Percentiles rank a stretch among this genome's conserved stretches.
Evolutionary conservation across 202 grass and related monocot genomes (phyloP).

Genomic region (Panicum virgatum): DNA sequence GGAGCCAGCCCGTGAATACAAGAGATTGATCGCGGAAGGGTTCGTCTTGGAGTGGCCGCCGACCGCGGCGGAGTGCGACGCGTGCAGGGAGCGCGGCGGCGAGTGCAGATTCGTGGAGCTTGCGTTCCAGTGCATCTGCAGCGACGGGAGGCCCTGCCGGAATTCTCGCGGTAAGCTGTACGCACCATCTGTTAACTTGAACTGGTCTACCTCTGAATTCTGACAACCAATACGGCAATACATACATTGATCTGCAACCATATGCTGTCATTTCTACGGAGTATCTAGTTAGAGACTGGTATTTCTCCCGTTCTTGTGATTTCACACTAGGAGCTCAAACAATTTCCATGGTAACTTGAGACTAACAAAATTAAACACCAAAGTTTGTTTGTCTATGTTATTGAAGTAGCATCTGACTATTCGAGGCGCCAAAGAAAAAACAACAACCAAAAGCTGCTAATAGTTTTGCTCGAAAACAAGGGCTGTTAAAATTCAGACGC

Average conservation of each 20-base stretch:
- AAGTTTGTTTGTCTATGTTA: too few species aligned
- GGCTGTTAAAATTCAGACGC: neutral
- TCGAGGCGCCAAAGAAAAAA: neutral
- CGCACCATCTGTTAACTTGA: neutral
- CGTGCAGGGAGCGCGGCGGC: neutral
- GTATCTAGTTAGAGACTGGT: neutral
- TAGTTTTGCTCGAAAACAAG: neutral
- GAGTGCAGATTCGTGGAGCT: constrained; percentile 1
- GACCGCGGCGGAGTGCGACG: neutral
- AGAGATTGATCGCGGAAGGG: neutral
- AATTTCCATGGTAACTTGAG: neutral
- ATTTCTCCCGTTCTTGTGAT: neutral
- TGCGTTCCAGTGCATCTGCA: constrained; percentile 18
- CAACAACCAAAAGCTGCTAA: too few species aligned
- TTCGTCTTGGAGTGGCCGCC: constrained; percentile 21
- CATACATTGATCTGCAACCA: too few species aligned
- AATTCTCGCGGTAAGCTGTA: neutral
- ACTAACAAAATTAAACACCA: neutral
- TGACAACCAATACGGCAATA: neutral
- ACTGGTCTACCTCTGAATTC: neutral
- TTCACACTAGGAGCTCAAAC: neutral
- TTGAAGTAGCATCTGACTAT: neutral
- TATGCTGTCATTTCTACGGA: neutral
- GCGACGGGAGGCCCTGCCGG: neutral
- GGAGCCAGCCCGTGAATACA: neutral